Base-by-base conservation (phyloP, 2,329 filamentous ascomycete species). In the Lithohypha guttulata region DNA sequence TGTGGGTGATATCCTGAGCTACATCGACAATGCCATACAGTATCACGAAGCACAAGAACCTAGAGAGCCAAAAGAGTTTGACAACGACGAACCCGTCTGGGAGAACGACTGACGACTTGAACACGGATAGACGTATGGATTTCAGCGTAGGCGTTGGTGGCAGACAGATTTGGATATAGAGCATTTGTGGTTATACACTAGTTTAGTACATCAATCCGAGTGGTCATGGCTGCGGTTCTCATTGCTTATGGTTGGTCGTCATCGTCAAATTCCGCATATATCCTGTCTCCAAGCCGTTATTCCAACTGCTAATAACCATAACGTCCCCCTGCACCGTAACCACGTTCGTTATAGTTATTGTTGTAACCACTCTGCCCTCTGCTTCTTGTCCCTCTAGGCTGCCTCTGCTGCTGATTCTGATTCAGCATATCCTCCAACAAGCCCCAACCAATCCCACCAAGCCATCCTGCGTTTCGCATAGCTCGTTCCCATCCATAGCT, bases 1-100 rank as follows among this genome's bases (percentile, higher is more conserved):
- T 55, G 79, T 96, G 3, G 80, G 73, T 1, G 78, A 72, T 2
- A 80, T 94, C 18, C 62, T 95, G 51, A 93, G 85, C 66, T 85
- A 93, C 63, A 91, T 95, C 51, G 87, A 95, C 58, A 85, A 95
- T 62, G 83, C 84, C 19, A 91, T 93, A 49, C 87, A 94, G 58
- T 95, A 76, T 59, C 84, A 93, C 56, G 87, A 95, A 59, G 84
- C 86, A 9, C 87, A 95, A 58, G 87, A 95, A 60, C 87, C 87
- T 6, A 79, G 75, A 52, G 87, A 95, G 58, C 81, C 85, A 4
- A 72, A 73, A 34, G 69, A 71, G 27, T 61, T 62, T 40, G 80
- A 84, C 46, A 71, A 73, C 33, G 67, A 52, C 73, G 73, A 77
- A 25, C 63, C 67, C 39, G 62, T 69, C 26, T 68, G 61, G 53